Evolutionary conservation across 2,329 filamentous ascomycete genomes (phyloP), one percentile per base, ranked within the genome.

Genomic region (Myrmaecium sp.): DNA sequence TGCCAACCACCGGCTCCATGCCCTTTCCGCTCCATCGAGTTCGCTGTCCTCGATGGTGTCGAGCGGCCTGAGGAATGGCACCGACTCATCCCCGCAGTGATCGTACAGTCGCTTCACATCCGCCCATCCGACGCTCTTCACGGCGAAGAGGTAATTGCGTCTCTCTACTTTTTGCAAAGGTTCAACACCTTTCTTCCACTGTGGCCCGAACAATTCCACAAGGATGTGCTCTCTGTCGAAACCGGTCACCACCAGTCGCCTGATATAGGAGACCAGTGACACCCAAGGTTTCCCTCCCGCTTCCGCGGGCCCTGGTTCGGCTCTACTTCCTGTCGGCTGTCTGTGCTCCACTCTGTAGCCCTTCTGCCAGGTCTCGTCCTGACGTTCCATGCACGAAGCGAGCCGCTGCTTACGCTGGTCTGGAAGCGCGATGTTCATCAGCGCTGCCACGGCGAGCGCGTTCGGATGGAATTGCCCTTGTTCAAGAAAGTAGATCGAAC

Each of bases 131-230:
- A 79, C 78, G 44, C 81, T 89, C 58, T 95, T 98, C 8, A 83
- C 81, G 0, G 86, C 81, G 47, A 95, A 95, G 17, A 98, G 66
- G 47, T 89, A 98, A 48, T 98, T 98, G 30, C 82, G 69, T 27
- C 89, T 69, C 53, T 98, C 89, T 36, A 78, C 74, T 49, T 94
- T 81, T 45, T 92, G 79, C 32, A 94, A 60, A 7, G 74, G 70
- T 0, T 83, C 78, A 25, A 95, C 65, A 2, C 89, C 89, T 12
- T 66, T 60, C 17, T 60, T 53, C 80, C 84, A 98, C 46, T 92
- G 77, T 36, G 94, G 79, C n/a, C 89, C 89, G 41, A 95, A 98
- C 57, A 94, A 93, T 6, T 82, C 83, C 44, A 93, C 81, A 33
- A 98, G 59, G n/a, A 95, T 74, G 1, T 73, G 72, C 0, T 78